Evolutionary conservation across 2,329 filamentous ascomycete genomes (phyloP).

Genomic region (Pezicula neosporulosa): DNA sequence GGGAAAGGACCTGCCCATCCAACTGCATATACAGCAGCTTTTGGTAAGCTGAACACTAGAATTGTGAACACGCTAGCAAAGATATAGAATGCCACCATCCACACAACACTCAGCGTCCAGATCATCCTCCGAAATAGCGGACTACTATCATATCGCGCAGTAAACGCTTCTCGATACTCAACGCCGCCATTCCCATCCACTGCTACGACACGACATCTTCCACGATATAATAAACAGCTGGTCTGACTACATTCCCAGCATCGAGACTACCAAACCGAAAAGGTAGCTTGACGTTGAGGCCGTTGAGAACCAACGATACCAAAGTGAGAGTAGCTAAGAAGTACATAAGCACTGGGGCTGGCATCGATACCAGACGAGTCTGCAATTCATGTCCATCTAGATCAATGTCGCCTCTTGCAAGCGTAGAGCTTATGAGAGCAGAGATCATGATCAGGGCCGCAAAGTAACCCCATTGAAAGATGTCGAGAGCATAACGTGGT

Average conservation of each 20-base stretch:
- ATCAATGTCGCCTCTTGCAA: conserved; percentile 15
- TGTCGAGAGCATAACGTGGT: conserved; percentile 12
- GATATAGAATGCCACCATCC: conserved; percentile 17
- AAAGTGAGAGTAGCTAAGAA: conserved; percentile 16
- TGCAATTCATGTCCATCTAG: conserved; percentile 14
- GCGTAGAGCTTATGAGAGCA: conserved; percentile 13
- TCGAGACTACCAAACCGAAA: conserved; percentile 17
- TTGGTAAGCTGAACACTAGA: conserved; percentile 13
- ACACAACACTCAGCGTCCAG: conserved; percentile 16
- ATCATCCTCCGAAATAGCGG: conserved; percentile 39
- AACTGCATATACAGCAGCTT: conserved; percentile 16
- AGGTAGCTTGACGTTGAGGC: conserved; percentile 8
- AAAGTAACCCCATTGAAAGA: conserved; percentile 22
- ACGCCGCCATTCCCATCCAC: conserved; percentile 61
- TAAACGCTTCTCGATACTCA: conserved; percentile 38
- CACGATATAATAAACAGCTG: conserved; percentile 61
- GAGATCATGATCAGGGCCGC: conserved; percentile 16
- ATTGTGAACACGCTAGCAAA: conserved; percentile 9
- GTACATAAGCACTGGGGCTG: conserved; percentile 15
- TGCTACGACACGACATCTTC: conserved; percentile 69
- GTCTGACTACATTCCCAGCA: conserved; percentile 25
- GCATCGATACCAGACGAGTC: conserved; percentile 11
- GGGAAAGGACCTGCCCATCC: conserved; percentile 19
- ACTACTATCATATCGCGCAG: conserved; percentile 36
- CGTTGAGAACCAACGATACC: conserved; percentile 13